Evolutionary conservation across 768 basidiomycete species (phyloP), one percentile per base, ranked within the genome.

Genomic region (Cystofilobasidium macerans): DNA sequence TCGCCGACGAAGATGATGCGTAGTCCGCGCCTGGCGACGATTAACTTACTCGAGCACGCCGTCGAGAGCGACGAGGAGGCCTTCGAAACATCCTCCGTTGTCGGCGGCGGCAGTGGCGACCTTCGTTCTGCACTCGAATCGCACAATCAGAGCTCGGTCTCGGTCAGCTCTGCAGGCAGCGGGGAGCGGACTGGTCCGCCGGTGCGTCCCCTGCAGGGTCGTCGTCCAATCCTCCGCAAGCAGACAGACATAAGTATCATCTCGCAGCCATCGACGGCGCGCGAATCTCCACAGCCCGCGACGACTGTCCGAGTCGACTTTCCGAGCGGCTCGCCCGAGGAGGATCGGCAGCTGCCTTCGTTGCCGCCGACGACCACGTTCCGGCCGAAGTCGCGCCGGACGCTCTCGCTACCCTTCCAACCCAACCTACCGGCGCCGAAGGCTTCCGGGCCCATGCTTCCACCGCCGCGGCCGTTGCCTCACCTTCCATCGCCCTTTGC

Each of bases 331-430:
- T 43, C 57, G 1, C 14, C 16, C 2, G 42, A 45, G 13, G 35
- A 57, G n/a, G 30, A 45, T 3, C n/a, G 42, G 8, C 32, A 16
- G 16, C 33, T 65, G 32, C 64, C 64, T 26, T 47, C 57, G 13
- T 35, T 65, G 6, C 64, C 64, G 9, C 57, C 54, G 1, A 35
- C 57, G 6, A 48, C 57, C 13, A 59, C 57, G n/a, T 48, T 65
- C 33, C 64, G 64, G 16, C 64, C 64, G 3, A 40, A 45, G 35
- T 65, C 64, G 13, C 56, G 64, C 35, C 42, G 64, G 43, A 65
- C 64, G 8, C 42, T 58, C 57, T 65, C 64, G 14, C 40, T 65
- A 30, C 64, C 64, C 4, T 65, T 65, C 45, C 57, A 57, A 7
- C 64, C 64, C 2, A 54, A 65, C 33, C 57, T 65, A 3, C 22